Base-by-base conservation (phyloP, 768 basidiomycete species). In the Agaricus blazei region DNA sequence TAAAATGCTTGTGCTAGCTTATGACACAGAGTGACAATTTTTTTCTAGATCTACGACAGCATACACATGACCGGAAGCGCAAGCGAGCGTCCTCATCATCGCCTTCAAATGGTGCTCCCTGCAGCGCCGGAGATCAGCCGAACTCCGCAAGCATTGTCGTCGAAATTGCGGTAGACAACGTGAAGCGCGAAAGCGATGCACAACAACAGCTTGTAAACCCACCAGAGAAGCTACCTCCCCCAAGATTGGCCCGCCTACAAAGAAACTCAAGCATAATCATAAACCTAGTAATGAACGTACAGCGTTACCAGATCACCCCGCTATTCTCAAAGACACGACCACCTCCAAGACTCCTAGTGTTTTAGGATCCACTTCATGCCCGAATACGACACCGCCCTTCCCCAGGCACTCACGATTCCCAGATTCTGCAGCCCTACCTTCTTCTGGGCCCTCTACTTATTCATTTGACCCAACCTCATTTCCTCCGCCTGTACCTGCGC, bases 51-150 rank as follows among this genome's bases (percentile, higher is more conserved):
- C 47, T 43, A 23, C 48, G 50, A 24, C 47, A 44, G 40, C 31
- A 44, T 29, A 59, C 56, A 14, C 62, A 57, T 45, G 62, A 60
- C 48, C 59, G 60, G 47, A 67, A 64, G 54, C 58, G 63, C 36
- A 61, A 67, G 41, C 46, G 65, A 44, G 57, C 29, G 24, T 44
- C 48, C 28, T 65, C 63, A 42, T 49, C 63, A 24, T 45, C 56
- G 2, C 52, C 37, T 47, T 57, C 59, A 23, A 41, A 48, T 58
- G n/a, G 44, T 51, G 12, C 48, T 56, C 2, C 50, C 59, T 26
- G 47, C 56, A 7, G 29, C 54, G 46, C 58, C 7, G 62, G 56
- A 38, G 51, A 64, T 14, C 64, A 62, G 34, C 31, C 12, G 5
- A 15, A 19, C 19, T 41, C 19, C 12, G 12, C 40, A 9, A 14